Evolutionary conservation across 2,329 filamentous ascomycete species (phyloP).

Genomic region (Claviceps quebecensis): DNA sequence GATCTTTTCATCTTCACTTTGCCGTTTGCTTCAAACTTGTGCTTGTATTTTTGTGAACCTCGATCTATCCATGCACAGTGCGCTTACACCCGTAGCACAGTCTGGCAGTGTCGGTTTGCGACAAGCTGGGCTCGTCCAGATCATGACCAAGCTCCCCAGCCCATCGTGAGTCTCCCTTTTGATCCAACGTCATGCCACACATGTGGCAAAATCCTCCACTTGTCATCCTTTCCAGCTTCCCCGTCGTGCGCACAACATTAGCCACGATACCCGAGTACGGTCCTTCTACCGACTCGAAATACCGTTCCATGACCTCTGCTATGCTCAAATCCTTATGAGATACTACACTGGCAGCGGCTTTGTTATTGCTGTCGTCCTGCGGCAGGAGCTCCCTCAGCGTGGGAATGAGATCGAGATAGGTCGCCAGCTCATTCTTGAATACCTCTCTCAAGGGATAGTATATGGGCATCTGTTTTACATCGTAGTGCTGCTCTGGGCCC

Average conservation of each 20-base stretch:
- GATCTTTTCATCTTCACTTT: not conserved
- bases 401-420: constrained; percentile 46
- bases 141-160: constrained; percentile 44
- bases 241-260: constrained; percentile 88
- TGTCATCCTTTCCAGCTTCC: constrained; percentile 50
- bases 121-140: constrained; percentile 8
- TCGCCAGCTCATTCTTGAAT: constrained; percentile 63
- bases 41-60: not conserved
- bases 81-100: constrained; percentile 66
- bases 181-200: constrained; percentile 55
- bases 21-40: too few species aligned
- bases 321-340: constrained; percentile 72
- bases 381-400: constrained; percentile 36
- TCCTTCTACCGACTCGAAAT: constrained; percentile 68
- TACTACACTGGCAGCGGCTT: constrained; percentile 26
- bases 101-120: constrained; percentile 17
- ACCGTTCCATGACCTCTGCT: constrained; percentile 77
- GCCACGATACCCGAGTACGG: constrained; percentile 84
- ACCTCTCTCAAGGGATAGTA: constrained; percentile 78
- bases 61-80: constrained; percentile 38
- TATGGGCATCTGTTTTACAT: constrained; percentile 26
- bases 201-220: constrained; percentile 41
- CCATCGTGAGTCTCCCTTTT: constrained; percentile 48
- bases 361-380: constrained; percentile 17
- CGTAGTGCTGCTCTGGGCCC: constrained; percentile 6